Conservation (phyloP, 1,284 basidiomycete genomes). For the Singerocomus inundabilis region DNA sequence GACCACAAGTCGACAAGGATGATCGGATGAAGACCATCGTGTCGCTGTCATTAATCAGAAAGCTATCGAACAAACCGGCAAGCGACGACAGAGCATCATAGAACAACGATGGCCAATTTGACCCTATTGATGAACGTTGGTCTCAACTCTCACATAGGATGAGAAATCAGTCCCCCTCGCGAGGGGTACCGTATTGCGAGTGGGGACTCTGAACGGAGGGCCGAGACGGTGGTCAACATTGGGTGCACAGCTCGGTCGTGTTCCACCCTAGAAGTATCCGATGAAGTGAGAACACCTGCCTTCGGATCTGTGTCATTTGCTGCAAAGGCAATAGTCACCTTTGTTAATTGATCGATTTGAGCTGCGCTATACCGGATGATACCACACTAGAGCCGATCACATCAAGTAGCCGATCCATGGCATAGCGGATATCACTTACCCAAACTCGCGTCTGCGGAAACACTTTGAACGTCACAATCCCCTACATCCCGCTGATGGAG, state of each 20-base stretch:
- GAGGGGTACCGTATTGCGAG: not conserved
- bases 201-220: constrained; percentile 1
- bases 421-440: constrained; percentile 37
- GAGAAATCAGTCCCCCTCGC: constrained; percentile 1
- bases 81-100: constrained; percentile 44
- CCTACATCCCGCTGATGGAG: constrained; percentile 37
- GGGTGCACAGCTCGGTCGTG: constrained; percentile 31
- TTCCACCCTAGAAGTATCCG: constrained; percentile 36
- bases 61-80: constrained; percentile 43
- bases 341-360: constrained; percentile 22
- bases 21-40: constrained; percentile 36
- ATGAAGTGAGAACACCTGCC: constrained; percentile 56
- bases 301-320: constrained; percentile 56
- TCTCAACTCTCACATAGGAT: constrained; percentile 1
- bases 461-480: constrained; percentile 57
- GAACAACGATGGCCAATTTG: constrained; percentile 34
- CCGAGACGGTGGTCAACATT: constrained; percentile 1
- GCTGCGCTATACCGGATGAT: constrained; percentile 41
- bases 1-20: constrained; percentile 30
- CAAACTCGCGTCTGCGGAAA: constrained; percentile 57
- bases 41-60: constrained; percentile 32
- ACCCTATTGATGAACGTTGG: constrained; percentile 13
- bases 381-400: constrained; percentile 47
- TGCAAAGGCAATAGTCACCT: constrained; percentile 53
- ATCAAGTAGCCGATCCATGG: not conserved